These are phyloP conservation scores for Syzygium malaccense DNA, from an alignment of 441 rosid genomes.

Conservation along the genomic window DNA sequence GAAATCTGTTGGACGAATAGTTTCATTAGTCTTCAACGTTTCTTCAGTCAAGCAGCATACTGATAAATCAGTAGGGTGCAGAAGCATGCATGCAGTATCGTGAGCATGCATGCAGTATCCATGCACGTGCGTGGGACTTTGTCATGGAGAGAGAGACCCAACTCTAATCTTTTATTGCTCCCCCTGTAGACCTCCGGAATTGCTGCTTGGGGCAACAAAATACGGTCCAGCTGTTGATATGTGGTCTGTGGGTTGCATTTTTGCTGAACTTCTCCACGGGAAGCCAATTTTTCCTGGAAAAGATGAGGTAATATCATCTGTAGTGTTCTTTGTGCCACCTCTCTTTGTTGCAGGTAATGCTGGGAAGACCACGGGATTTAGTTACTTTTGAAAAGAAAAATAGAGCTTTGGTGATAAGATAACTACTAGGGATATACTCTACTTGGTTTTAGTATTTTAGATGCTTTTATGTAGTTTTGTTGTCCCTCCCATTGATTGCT, in stretches of 20 bases:
- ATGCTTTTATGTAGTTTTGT: neutral
- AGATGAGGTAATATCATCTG: slow-evolving; percentile 52
- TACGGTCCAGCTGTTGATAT: slow-evolving; percentile 97
- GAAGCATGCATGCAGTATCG: neutral
- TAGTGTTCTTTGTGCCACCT: neutral
- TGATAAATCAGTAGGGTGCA: neutral
- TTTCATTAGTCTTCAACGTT: neutral
- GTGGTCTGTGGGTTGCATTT: slow-evolving; percentile 99
- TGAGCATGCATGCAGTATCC: neutral
- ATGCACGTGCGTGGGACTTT: neutral
- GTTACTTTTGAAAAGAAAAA: neutral
- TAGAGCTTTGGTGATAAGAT: neutral
- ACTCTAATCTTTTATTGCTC: neutral
- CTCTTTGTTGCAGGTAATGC: neutral
- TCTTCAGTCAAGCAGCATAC: neutral
- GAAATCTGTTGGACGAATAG: neutral
- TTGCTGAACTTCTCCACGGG: slow-evolving; percentile 89
- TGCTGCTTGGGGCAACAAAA: slow-evolving; percentile 92
- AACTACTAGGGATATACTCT: neutral
- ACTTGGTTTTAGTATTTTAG: neutral
- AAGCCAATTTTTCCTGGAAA: slow-evolving; percentile 94
- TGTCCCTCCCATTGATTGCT: neutral
- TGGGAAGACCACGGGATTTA: neutral
- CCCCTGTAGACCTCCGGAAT: slow-evolving; percentile 80
- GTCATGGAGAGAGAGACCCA: neutral